These are phyloP conservation scores for Onygenales sp. DNA, from an alignment of 2,329 filamentous ascomycete genomes.

Conservation along the genomic window DNA sequence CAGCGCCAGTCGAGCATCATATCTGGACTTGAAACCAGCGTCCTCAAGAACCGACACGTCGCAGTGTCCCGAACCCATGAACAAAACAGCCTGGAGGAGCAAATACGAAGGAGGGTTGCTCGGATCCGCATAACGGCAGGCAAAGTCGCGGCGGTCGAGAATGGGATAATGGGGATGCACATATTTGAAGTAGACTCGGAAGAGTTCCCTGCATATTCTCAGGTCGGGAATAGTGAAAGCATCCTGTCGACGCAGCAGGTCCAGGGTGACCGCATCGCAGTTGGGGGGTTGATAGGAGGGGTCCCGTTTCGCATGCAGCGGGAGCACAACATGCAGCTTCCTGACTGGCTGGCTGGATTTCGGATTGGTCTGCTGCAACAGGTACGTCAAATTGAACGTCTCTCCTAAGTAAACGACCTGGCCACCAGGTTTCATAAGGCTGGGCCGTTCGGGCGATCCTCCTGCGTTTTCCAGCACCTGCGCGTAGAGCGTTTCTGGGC, in stretches of 20 bases:
- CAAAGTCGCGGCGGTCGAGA: conserved; percentile 1
- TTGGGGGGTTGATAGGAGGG: background rate
- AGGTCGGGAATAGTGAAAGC: background rate
- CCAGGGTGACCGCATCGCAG: conserved; percentile 1
- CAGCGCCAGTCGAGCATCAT: background rate
- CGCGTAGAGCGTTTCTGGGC: conserved; percentile 2
- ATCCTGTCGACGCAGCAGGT: conserved; percentile 1
- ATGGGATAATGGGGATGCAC: conserved; percentile 2
- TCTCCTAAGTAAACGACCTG: conserved; percentile 2
- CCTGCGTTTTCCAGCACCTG: conserved; percentile 2
- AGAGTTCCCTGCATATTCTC: conserved; percentile 1
- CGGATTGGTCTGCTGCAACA: background rate
- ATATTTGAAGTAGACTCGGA: conserved; percentile 2
- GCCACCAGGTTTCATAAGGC: conserved; percentile 1
- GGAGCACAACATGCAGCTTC: background rate
- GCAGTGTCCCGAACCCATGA: conserved; percentile 2
- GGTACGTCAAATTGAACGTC: conserved; percentile 1
- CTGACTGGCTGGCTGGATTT: background rate
- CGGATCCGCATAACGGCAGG: background rate
- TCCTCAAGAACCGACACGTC: conserved; percentile 2
- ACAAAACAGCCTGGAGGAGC: background rate
- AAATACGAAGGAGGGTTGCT: conserved; percentile 1
- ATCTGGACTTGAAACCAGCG: conserved; percentile 1
- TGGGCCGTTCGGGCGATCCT: background rate
- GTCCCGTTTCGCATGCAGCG: background rate